Evolutionary conservation across 2,329 filamentous ascomycete genomes (phyloP).

Genomic region (Mycosphaerelloides madeirae): DNA sequence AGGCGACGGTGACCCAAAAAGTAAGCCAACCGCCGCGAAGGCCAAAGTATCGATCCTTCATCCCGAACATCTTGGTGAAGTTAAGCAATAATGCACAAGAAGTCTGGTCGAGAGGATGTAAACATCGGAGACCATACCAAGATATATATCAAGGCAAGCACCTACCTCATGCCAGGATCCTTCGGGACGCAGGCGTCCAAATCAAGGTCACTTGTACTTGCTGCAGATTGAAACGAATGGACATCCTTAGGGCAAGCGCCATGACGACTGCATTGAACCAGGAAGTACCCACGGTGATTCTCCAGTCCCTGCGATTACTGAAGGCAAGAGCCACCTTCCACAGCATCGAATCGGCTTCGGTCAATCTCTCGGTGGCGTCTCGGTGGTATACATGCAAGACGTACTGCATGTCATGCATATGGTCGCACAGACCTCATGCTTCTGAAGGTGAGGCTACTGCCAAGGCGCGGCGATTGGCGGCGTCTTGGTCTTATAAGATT

Average conservation of each 20-base stretch:
- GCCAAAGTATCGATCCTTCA: slow-evolving; percentile 47
- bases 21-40: slow-evolving; percentile 53
- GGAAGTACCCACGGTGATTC: too few relatives aligned
- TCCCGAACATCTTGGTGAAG: slow-evolving; percentile 14
- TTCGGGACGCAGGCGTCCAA: not conserved
- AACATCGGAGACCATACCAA: not conserved
- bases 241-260: not conserved
- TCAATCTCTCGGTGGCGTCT: slow-evolving; percentile 18
- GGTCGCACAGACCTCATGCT: too few relatives aligned
- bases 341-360: slow-evolving; percentile 3
- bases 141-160: slow-evolving; percentile 5
- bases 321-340: not conserved
- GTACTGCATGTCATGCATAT: not conserved
- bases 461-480: not conserved
- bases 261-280: slow-evolving; percentile 3
- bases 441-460: not conserved
- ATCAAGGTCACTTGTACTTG: not conserved
- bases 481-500: not conserved
- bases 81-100: too few relatives aligned
- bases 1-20: slow-evolving; percentile 41
- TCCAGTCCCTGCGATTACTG: too few relatives aligned
- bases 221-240: slow-evolving; percentile 1
- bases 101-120: not conserved
- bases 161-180: not conserved
- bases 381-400: slow-evolving; percentile 11